Conservation (phyloP, 805 yeast species). For the Saturnispora galanensis region DNA sequence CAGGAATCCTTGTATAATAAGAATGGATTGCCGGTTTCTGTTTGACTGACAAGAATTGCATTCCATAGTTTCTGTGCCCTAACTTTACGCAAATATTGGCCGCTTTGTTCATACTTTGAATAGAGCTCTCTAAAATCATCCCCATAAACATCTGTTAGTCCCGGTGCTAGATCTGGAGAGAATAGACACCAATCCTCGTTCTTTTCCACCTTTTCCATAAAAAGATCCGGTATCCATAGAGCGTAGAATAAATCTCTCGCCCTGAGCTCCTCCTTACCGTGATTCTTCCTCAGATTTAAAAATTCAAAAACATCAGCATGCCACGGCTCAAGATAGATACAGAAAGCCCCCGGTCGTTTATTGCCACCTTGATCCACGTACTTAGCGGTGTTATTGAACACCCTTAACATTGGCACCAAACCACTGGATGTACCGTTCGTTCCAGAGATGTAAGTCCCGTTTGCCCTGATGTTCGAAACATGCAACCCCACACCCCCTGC, state of each 20-base stretch:
- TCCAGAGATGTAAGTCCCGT: constrained; percentile 83
- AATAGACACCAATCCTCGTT: constrained; percentile 81
- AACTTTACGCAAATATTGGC: constrained; percentile 51
- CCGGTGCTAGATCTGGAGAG: constrained; percentile 84
- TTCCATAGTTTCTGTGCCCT: constrained; percentile 90
- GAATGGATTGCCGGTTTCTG: constrained; percentile 95
- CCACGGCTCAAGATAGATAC: constrained; percentile 94
- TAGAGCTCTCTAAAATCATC: constrained; percentile 71
- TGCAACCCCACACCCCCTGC: constrained; percentile 96
- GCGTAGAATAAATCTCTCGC: constrained; percentile 93
- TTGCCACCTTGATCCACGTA: constrained; percentile 98
- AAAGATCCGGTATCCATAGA: constrained; percentile 89
- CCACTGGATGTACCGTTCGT: constrained; percentile 92
- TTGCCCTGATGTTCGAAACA: constrained; percentile 75
- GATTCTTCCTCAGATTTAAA: constrained; percentile 79
- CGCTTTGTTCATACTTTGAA: constrained; percentile 60
- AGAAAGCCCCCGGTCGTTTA: constrained; percentile 96
- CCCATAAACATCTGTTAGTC: constrained; percentile 74
- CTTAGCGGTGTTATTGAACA: constrained; percentile 90
- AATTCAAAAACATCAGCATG: constrained; percentile 86
- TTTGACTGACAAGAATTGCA: constrained; percentile 81
- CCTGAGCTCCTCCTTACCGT: constrained; percentile 88
- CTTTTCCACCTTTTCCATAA: constrained; percentile 80
- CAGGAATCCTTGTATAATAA: constrained; percentile 91
- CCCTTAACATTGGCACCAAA: constrained; percentile 91